These are phyloP conservation scores for Trichophyton mentagrophytes DNA, from an alignment of 2,329 filamentous ascomycete genomes.

Conservation along the genomic window DNA sequence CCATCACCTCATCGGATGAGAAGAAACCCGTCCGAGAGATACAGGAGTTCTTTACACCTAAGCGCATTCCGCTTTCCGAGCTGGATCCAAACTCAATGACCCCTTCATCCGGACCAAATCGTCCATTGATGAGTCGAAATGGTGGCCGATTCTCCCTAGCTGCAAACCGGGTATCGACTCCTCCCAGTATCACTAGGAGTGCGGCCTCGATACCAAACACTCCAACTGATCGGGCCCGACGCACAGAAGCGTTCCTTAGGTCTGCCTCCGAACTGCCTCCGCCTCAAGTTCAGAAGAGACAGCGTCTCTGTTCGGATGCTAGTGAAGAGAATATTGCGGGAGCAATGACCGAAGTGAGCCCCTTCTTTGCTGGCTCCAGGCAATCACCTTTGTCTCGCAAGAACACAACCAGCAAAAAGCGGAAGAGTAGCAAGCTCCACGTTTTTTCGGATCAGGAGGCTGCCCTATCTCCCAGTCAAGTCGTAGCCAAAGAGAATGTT, in stretches of 20 bases:
- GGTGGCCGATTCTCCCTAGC: conserved; percentile 42
- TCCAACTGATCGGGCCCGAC: conserved; percentile 28
- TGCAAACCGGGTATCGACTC: conserved; percentile 37
- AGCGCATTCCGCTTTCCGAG: conserved; percentile 51
- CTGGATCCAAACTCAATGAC: conserved; percentile 56
- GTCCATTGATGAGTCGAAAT: conserved; percentile 38
- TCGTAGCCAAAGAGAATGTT: neutral
- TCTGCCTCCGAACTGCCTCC: conserved; percentile 27
- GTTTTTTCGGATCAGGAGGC: conserved; percentile 40
- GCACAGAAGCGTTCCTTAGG: conserved; percentile 29
- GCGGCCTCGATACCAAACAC: conserved; percentile 27
- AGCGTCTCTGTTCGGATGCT: conserved; percentile 39
- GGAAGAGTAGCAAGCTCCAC: conserved; percentile 33
- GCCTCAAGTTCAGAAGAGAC: conserved; percentile 38
- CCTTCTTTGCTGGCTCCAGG: conserved; percentile 33
- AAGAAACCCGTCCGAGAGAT: conserved; percentile 51
- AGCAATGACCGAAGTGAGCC: conserved; percentile 29
- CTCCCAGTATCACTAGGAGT: conserved; percentile 23
- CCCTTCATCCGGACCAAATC: conserved; percentile 52
- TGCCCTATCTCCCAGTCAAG: neutral
- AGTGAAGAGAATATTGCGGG: conserved; percentile 24
- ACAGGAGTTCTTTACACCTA: conserved; percentile 52
- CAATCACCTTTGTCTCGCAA: conserved; percentile 4
- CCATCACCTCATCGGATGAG: conserved; percentile 34
- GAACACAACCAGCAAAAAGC: conserved; percentile 27